Evolutionary conservation across 148 eudicot genomes (phyloP).

Genomic region (Gaultheria prostrata): DNA sequence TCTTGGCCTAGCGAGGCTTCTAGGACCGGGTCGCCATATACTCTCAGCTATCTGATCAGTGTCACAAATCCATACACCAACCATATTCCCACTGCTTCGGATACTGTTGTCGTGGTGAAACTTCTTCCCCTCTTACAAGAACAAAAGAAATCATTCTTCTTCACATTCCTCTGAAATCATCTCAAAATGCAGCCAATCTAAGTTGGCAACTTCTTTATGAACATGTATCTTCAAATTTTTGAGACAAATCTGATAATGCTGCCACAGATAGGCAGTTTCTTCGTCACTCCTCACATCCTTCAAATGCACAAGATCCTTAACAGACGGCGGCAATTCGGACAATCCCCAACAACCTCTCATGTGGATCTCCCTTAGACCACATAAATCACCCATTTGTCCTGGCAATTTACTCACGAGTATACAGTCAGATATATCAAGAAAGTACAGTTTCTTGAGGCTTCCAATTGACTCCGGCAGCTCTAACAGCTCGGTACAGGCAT

Average conservation of each 20-base stretch:
- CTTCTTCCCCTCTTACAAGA: too few species aligned
- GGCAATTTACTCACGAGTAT: conserved; percentile 16
- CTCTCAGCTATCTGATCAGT: too few species aligned
- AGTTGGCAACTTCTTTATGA: conserved; percentile 18
- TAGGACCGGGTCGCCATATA: too few species aligned
- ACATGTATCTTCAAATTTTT: conserved; percentile 10
- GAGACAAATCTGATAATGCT: neutral
- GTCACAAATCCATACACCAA: too few species aligned
- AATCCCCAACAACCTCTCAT: conserved; percentile 25
- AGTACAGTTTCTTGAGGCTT: conserved; percentile 16
- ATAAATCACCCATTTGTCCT: conserved; percentile 18
- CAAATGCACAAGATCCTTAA: conserved; percentile 13
- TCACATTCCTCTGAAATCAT: too few species aligned
- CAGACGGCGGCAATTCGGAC: conserved; percentile 18
- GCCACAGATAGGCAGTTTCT: conserved; percentile 20
- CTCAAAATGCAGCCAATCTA: conserved; percentile 19
- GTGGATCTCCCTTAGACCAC: conserved; percentile 18
- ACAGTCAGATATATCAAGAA: conserved; percentile 25
- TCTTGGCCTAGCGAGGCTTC: too few species aligned
- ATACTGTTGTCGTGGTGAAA: too few species aligned
- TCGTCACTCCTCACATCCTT: conserved; percentile 19
- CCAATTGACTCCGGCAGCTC: conserved; percentile 22
- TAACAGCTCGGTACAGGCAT: conserved; percentile 16
- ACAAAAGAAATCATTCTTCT: too few species aligned
- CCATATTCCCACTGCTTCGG: too few species aligned